Base-by-base conservation (phyloP, 2,329 filamentous ascomycete species). In the Colletotrichum chlorophyti region DNA sequence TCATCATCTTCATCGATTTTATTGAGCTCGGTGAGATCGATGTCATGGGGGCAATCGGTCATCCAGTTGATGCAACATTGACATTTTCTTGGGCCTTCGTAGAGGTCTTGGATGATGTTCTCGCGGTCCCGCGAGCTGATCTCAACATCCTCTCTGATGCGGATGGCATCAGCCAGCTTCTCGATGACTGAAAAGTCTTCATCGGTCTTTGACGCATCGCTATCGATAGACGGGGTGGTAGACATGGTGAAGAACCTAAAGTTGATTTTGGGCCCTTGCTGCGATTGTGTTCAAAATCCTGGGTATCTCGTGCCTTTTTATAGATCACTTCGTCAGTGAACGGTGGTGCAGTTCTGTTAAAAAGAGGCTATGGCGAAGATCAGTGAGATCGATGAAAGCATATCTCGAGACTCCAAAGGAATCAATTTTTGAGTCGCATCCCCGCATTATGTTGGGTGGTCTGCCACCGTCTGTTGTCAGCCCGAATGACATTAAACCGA, bases 1-100 rank as follows among this genome's bases (percentile, higher is more conserved):
- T 60, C 58, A 2, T 32, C 26, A 2, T 27, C 10, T 2, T 60
- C 50, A 8, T 61, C 57, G 2, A 23, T 29, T 12, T 35, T 15
- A 2, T 58, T 49, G 14, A 60, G 47, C 3, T 45, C 35, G 12
- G 60, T 48, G 19, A 61, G 47, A 6, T 64, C 57, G 12, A 69
- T 32, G 10, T 63, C 61, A 3, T 57, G 21, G 1, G 68, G 68
- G 6, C 63, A 19, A 31, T 70, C 60, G 2, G 65, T 60, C 21
- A 67, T 63, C 68, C 69, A 70, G 41, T 70, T 69, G 37, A 68
- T 58, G 43, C 69, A 71, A 46, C 69, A 71, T 9, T 46, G 32
- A 51, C 69, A 71, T 29, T 66, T 67, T 2, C 51, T 54, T 5
- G 65, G 63, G 2, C 68, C 69, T 38, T 69, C 67, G 29, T 67